Evolutionary conservation across 306 rosid genomes (phyloP).

Genomic region (Oemleria cerasiformis): DNA sequence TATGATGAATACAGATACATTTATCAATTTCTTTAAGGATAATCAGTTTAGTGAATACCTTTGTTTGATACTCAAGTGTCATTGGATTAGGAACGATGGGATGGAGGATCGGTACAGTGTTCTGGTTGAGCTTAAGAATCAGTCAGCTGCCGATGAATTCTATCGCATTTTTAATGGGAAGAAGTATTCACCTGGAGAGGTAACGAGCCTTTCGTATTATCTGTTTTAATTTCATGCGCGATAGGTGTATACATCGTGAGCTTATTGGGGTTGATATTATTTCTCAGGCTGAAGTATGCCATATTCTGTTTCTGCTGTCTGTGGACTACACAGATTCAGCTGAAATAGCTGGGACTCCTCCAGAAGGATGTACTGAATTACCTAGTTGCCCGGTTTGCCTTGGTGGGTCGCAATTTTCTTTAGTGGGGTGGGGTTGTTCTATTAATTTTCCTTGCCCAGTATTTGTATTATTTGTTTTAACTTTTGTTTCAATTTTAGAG

Average conservation of each 20-base stretch:
- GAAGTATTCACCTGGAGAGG: constrained; percentile 78
- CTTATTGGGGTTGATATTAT: neutral
- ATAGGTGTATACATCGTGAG: neutral
- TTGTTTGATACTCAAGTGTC: neutral
- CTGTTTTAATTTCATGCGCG: constrained; percentile 1
- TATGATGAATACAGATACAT: too few relatives aligned
- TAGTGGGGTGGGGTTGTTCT: constrained; percentile 9
- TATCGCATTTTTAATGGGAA: constrained; percentile 60
- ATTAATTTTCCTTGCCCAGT: neutral
- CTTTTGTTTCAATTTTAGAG: constrained; percentile 49
- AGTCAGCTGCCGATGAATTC: constrained; percentile 48
- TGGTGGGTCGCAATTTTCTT: constrained; percentile 48
- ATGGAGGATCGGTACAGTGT: constrained; percentile 87
- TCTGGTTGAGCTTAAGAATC: constrained; percentile 52
- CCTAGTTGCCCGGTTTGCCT: constrained; percentile 97
- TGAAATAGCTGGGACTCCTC: constrained; percentile 74
- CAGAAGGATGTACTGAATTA: constrained; percentile 64
- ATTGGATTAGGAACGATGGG: constrained; percentile 65
- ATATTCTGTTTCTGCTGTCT: constrained; percentile 59
- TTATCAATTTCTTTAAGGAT: too few relatives aligned
- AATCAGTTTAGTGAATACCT: neutral
- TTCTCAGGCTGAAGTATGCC: constrained; percentile 87
- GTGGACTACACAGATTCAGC: constrained; percentile 83
- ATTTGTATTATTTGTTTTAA: constrained; percentile 15
- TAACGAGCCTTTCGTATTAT: constrained; percentile 11